These are phyloP conservation scores for Echeveria elegans DNA, from an alignment of 164 flowering plant species.

Conservation along the genomic window DNA sequence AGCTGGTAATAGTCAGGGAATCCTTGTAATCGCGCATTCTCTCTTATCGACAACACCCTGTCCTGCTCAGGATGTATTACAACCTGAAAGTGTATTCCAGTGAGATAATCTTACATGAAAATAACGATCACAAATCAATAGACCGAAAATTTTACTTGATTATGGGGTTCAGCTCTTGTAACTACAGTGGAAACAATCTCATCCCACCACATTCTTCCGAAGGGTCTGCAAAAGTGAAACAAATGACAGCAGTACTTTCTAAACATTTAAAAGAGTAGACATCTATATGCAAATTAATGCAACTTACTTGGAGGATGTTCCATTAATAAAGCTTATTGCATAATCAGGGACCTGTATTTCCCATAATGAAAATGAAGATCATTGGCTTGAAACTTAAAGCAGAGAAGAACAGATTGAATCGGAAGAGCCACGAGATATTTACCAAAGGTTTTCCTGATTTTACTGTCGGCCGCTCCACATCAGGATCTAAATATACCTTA, in stretches of 20 bases:
- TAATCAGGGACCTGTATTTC: constrained; percentile 66
- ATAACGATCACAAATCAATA: not conserved
- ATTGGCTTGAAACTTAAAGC: not conserved
- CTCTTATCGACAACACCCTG: constrained; percentile 65
- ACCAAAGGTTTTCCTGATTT: constrained; percentile 74
- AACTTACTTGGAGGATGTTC: constrained; percentile 63
- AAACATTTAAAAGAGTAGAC: not conserved
- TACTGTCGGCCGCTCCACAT: constrained; percentile 28
- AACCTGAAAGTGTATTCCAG: constrained; percentile 16
- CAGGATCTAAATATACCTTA: constrained; percentile 36
- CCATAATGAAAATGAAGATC: no score
- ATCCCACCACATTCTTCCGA: constrained; percentile 82
- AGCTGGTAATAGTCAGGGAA: constrained; percentile 53
- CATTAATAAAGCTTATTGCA: constrained; percentile 53
- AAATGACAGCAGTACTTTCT: not conserved
- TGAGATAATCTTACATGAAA: not conserved
- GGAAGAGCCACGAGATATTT: not conserved
- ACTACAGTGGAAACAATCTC: constrained; percentile 82
- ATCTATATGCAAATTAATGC: not conserved
- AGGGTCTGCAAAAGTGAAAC: constrained; percentile 46
- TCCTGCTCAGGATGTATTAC: constrained; percentile 72
- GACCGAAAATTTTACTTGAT: constrained; percentile 39
- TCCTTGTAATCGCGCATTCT: constrained; percentile 72
- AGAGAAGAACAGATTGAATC: not conserved
- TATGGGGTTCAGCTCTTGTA: constrained; percentile 86